Base-by-base conservation (phyloP, 768 basidiomycete genomes). In the Pulveroboletus frians region DNA sequence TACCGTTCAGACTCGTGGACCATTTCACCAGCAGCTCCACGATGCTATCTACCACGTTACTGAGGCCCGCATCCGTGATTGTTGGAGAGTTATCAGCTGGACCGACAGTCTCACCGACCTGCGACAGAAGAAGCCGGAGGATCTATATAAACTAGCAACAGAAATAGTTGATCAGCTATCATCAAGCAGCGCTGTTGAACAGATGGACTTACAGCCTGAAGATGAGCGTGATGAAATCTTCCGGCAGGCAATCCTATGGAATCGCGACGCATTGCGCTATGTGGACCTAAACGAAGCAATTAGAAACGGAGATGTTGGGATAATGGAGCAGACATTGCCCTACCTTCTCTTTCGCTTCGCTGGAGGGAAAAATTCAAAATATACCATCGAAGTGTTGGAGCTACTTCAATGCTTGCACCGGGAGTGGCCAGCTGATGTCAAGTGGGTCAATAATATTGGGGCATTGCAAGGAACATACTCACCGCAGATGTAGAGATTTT, bases 1-100 rank as follows among this genome's bases (percentile, higher is more conserved):
- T 27, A 26, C 21, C 3, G 4, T 45, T 18, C 49, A 45, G 37
- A 50, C 23, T 0, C 1, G 14, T 3, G 18, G 37, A 5, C 43
- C 43, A 8, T 50, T 50, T 39, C 37, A 50, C 9, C 49, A 50
- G n/a, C 27, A 50, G 11, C 31, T 50, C 5, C 43, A 50, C 8
- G 31, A 50, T n/a, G 30, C 49, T 0, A 50, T 50, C 14, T 32
- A 21, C n/a, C 9, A 26, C 10, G 17, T 50, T 1, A 38, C 43
- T 1, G n/a, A 50, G 17, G 38, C 43, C 2, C 31, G 2, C 1
- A 20, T 50, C 13, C 14, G 2, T 15, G 37, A 21, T 14, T 23
- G 14, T 8, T 39, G 38, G 38, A 39, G 38, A 39, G 47, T 35
- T 1, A 10, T 48, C 17, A 40, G 32, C 3, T 18, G 17, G 9